A percentile compares a stretch with the other conserved stretches of the same genome.
Conservation (phyloP, 768 basidiomycete genomes). For the Boletus rex-veris region DNA sequence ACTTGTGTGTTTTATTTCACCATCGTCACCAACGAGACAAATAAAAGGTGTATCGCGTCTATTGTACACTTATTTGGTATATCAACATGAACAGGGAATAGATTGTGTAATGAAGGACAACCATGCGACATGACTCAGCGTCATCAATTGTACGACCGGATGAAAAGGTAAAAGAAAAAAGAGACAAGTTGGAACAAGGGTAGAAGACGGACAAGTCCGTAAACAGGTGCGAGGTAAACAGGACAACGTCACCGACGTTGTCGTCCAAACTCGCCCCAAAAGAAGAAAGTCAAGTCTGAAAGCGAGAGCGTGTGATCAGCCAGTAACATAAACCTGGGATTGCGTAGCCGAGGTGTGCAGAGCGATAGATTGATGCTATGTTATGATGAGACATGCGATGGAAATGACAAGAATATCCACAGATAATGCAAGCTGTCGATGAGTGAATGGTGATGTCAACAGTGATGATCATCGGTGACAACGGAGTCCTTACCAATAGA, state of each 20-base stretch:
- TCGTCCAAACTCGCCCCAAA: neutral
- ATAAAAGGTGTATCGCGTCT: neutral
- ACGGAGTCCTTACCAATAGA: constrained; percentile 23
- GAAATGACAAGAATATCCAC: constrained; percentile 27
- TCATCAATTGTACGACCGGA: neutral
- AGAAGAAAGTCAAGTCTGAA: neutral
- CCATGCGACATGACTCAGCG: neutral
- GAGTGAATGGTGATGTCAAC: neutral
- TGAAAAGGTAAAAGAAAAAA: neutral
- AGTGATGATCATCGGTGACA: neutral
- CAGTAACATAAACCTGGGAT: neutral
- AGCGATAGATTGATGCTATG: constrained; percentile 30
- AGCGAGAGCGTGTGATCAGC: neutral
- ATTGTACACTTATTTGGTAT: neutral
- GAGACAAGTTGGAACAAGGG: too few species aligned
- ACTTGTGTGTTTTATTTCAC: too few species aligned
- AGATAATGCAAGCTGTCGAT: constrained; percentile 27
- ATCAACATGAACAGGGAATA: neutral
- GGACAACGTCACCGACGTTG: neutral
- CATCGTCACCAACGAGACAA: too few species aligned
- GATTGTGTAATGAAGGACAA: neutral
- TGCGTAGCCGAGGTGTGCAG: neutral
- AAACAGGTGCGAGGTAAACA: neutral
- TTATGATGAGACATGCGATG: constrained; percentile 25
- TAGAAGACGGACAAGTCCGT: neutral